Evolutionary conservation across 805 yeast genomes (phyloP), one percentile per base, ranked within the genome.

Genomic region (Myxozyma neglecta): DNA sequence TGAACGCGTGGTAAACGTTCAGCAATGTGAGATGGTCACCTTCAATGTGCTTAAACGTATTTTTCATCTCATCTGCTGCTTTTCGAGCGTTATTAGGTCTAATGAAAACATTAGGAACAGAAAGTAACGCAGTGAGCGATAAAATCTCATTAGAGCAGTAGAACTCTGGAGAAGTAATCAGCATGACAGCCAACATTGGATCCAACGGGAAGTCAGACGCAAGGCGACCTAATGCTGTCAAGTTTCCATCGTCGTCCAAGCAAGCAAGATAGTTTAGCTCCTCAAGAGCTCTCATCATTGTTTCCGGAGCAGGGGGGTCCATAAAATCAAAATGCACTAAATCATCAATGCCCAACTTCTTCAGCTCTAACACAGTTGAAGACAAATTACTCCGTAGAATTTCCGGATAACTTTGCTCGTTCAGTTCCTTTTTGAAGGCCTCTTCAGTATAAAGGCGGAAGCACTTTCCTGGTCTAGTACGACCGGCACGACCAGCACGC

Each of bases 301-400:
- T 94, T 76, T 93, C 99, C 9, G 99, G 99, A 1, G 98, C 98
- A 13, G 99, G 99, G 7, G 99, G 98, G 73, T 93, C 99, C 96
- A 93, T 93, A 73, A 94, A 93, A 74, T 94, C 99, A 72, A 93
- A 93, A 76, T 93, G 98, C 44, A 94, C 99, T 71, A 93, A 83
- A 77, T 93, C 98, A 73, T 94, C 96, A 66, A 93, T 83, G 13
- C 98, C 98, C 66, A 94, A 82, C 76, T 94, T 94, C 74, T 94
- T 94, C 75, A 93, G 81, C 74, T 94, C 96, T 66, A 93, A 78
- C 40, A 93, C 98, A 0, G 97, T 94, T 29, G 91, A 87, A 6
- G 97, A 87, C 71, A 93, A 81, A 76, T 93, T 93, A 62, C 93
- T 87, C 72, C 98, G 81, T 73, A 94, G 80, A 74, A 93, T 92